Evolutionary conservation across 441 rosid genomes (phyloP).

Genomic region (Erodium chrysanthum): DNA sequence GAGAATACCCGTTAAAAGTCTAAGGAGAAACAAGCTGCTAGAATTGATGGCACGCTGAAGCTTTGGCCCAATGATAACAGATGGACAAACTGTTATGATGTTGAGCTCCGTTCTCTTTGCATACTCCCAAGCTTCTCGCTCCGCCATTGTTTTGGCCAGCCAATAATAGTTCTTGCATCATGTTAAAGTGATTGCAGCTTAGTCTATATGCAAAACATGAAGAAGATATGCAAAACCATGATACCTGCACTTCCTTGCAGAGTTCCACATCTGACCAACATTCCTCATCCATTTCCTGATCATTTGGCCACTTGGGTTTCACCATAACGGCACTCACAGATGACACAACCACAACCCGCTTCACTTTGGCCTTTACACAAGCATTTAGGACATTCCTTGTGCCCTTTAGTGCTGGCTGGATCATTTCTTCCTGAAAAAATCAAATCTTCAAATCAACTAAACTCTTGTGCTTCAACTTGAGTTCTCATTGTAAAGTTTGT

Average conservation of each 20-base stretch:
- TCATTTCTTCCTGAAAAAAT: constrained; percentile 26
- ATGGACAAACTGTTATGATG: constrained; percentile 33
- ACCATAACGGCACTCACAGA: constrained; percentile 28
- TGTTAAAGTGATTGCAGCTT: not conserved
- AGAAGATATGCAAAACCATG: not conserved
- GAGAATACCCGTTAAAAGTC: constrained; percentile 26
- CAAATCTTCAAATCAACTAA: not conserved
- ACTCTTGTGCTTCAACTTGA: not conserved
- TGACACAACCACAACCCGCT: constrained; percentile 36
- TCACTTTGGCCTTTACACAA: constrained; percentile 30
- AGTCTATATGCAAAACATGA: not conserved
- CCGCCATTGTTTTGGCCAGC: constrained; percentile 35
- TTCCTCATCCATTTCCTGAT: constrained; percentile 27
- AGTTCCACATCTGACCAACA: constrained; percentile 34
- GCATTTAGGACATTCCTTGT: constrained; percentile 34
- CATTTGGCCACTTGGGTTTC: constrained; percentile 33
- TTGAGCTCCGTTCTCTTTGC: constrained; percentile 25
- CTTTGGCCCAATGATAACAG: constrained; percentile 32
- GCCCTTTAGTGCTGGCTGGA: constrained; percentile 31
- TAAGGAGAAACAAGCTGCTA: constrained; percentile 28
- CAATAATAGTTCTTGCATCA: constrained; percentile 20
- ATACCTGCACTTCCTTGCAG: constrained; percentile 25
- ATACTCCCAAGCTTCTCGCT: constrained; percentile 33
- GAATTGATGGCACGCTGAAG: constrained; percentile 36
- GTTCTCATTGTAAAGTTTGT: not conserved